A percentile compares a stretch with the other conserved stretches of the same genome.
Evolutionary conservation across 371 early-diverging fungal species (phyloP).

Genomic region (Saksenaea vasiformis): DNA sequence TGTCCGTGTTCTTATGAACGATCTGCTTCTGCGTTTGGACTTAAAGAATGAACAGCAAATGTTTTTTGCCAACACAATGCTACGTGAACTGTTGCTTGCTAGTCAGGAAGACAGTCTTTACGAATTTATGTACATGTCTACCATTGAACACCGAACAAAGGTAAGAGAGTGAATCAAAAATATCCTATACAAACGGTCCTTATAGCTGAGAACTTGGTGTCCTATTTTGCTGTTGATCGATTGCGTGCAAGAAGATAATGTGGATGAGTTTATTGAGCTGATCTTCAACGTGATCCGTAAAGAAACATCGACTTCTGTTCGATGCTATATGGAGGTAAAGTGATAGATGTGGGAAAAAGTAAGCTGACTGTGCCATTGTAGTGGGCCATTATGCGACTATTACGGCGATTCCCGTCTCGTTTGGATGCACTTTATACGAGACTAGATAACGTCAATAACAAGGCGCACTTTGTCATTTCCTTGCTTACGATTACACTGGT

Average conservation of each 20-base stretch:
- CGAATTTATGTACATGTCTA: conserved; percentile 37
- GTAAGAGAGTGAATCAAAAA: conserved; percentile 20
- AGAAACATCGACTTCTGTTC: conserved; percentile 50
- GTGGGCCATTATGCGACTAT: conserved; percentile 38
- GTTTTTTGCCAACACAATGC: conserved; percentile 32
- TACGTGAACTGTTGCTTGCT: conserved; percentile 33
- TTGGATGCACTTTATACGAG: conserved; percentile 24
- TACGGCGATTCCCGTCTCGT: conserved; percentile 29
- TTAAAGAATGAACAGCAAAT: conserved; percentile 24
- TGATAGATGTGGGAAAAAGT: not conserved
- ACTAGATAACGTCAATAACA: conserved; percentile 33
- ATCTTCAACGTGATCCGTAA: conserved; percentile 37
- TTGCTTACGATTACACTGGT: conserved; percentile 44
- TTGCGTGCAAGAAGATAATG: conserved; percentile 36
- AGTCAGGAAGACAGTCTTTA: conserved; percentile 19
- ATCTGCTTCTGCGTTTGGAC: conserved; percentile 49
- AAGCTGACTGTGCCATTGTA: not conserved
- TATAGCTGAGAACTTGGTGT: conserved; percentile 53
- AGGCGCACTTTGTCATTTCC: conserved; percentile 50
- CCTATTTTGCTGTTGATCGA: conserved; percentile 49
- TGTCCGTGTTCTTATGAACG: conserved; percentile 58
- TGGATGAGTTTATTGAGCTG: conserved; percentile 23
- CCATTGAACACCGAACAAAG: conserved; percentile 52
- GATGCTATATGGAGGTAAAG: conserved; percentile 54
- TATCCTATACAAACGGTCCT: not conserved